A percentile compares a stretch with the other conserved stretches of the same genome.
Evolutionary conservation across 2,329 filamentous ascomycete genomes (phyloP).

Genomic region (Coleophoma cylindrospora): DNA sequence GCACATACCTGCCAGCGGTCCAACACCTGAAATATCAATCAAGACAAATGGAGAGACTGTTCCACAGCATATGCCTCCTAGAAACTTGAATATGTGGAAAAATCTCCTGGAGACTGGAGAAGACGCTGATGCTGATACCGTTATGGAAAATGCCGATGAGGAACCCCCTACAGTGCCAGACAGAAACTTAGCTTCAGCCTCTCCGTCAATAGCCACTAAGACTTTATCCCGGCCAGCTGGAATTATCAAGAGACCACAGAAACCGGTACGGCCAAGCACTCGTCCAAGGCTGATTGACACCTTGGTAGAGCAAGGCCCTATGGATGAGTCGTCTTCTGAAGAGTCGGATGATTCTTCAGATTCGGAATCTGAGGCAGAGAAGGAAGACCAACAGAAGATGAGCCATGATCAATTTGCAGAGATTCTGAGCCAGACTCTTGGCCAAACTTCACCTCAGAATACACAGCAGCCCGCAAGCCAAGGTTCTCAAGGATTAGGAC

Average conservation of each 20-base stretch:
- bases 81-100: constrained; percentile 21
- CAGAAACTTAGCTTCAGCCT: not conserved
- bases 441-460: constrained; percentile 5
- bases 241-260: constrained; percentile 11
- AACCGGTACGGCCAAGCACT: constrained; percentile 7
- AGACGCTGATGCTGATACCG: constrained; percentile 1
- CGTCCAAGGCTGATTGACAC: constrained; percentile 27
- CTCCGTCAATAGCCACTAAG: not conserved
- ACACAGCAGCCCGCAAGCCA: constrained; percentile 15
- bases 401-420: constrained; percentile 1
- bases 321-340: constrained; percentile 5
- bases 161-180: not conserved
- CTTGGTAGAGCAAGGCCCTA: constrained; percentile 20
- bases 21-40: constrained; percentile 12
- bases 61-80: constrained; percentile 17
- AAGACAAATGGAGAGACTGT: constrained; percentile 15
- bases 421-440: constrained; percentile 10
- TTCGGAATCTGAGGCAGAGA: constrained; percentile 5
- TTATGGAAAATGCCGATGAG: not conserved
- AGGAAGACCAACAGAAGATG: not conserved
- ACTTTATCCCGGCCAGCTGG: constrained; percentile 8
- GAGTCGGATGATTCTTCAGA: constrained; percentile 1
- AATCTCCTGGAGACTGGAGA: constrained; percentile 15
- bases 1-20: constrained; percentile 3
- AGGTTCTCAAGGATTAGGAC: constrained; percentile 19